Conservation (phyloP, 2,329 filamentous ascomycete genomes). For the Alternaria postmessia region DNA sequence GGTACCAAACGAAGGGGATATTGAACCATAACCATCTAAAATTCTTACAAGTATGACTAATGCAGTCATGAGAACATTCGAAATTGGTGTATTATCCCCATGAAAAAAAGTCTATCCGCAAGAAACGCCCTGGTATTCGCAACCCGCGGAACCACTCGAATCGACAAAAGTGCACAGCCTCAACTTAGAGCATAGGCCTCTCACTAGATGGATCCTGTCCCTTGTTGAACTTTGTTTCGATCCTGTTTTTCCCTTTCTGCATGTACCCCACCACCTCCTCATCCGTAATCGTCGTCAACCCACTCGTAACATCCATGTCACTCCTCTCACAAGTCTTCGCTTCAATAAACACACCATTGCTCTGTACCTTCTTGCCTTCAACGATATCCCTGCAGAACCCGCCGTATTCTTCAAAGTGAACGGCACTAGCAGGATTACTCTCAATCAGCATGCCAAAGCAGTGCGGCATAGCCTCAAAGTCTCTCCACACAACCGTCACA, state of each 20-base stretch:
- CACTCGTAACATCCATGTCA: slow-evolving; percentile 33
- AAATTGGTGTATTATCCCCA: background rate
- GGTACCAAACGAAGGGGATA: background rate
- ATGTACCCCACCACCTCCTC: slow-evolving; percentile 43
- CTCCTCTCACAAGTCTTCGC: slow-evolving; percentile 43
- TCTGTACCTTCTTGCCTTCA: slow-evolving; percentile 26
- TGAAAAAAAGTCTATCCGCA: background rate
- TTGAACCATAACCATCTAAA: background rate
- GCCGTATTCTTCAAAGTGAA: slow-evolving; percentile 51
- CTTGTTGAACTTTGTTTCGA: slow-evolving; percentile 30
- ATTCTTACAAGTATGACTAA: too few species aligned
- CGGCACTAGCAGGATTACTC: slow-evolving; percentile 31
- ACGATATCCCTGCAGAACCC: slow-evolving; percentile 44
- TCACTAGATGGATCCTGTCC: slow-evolving; percentile 27
- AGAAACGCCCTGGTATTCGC: background rate
- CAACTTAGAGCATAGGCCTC: slow-evolving; percentile 32
- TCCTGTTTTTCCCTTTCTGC: slow-evolving; percentile 33
- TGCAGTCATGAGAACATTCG: background rate
- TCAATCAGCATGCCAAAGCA: slow-evolving; percentile 63
- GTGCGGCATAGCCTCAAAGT: slow-evolving; percentile 85
- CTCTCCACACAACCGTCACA: slow-evolving; percentile 70
- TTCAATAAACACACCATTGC: slow-evolving; percentile 34
- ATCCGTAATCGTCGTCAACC: slow-evolving; percentile 41
- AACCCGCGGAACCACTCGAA: background rate
- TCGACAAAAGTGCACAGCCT: background rate